Percentiles rank a stretch among this genome's conserved stretches.
phyloP scores from a whole-genome alignment of 78 protist species.

The Planoprotostelium fungivorum region DNA sequence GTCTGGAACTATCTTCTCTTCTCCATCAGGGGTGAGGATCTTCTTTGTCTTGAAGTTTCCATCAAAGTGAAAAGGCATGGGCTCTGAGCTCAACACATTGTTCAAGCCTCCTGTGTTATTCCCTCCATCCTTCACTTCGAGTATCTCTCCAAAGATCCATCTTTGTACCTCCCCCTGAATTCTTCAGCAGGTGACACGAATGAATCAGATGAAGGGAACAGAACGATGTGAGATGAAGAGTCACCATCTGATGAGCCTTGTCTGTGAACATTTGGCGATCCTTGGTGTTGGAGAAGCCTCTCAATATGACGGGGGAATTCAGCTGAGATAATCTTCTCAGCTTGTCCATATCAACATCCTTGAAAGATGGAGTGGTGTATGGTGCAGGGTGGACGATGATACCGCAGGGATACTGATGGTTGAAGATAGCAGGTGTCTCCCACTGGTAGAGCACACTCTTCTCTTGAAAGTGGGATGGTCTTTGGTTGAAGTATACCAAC shows the following conservation, averaged over 20 bases:
- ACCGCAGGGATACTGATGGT: neutral
- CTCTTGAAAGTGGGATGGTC: neutral
- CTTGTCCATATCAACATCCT: neutral
- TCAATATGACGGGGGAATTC: neutral
- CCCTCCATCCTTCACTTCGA: neutral
- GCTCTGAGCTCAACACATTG: neutral
- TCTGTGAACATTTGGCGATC: neutral
- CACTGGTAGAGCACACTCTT: neutral
- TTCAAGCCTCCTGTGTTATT: neutral
- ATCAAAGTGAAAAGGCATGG: neutral
- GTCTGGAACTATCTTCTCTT: neutral
- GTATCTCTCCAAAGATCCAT: neutral
- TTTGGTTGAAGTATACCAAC: neutral
- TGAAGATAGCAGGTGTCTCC: neutral
- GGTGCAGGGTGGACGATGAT: neutral
- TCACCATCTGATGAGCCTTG: neutral
- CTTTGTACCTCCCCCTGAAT: no score
- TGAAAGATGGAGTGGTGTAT: neutral
- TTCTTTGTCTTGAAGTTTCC: neutral
- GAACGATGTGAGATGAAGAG: no score
- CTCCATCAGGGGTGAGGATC: neutral
- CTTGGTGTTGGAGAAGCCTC: neutral
- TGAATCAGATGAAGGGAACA: no score
- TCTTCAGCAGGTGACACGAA: no score
- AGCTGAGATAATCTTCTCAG: neutral